Base-by-base conservation (phyloP, 2,329 filamentous ascomycete genomes). In the Epichloe baconii region DNA sequence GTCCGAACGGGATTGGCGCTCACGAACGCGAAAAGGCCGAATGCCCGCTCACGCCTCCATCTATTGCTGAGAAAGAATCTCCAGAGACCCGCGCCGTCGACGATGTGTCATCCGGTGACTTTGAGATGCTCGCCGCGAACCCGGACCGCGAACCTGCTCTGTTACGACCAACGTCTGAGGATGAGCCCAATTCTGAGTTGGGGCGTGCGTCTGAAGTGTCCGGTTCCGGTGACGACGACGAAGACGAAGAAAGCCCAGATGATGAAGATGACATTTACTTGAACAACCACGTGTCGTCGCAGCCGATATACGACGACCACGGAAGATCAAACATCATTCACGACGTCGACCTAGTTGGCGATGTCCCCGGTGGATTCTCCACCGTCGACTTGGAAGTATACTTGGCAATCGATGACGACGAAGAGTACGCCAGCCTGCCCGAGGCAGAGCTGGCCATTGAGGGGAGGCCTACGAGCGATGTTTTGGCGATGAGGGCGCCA, bases 361-460 rank as follows among this genome's bases (percentile, higher is more conserved):
- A 57, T 1, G 40, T 48, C 2, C 23, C 53, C 17, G 38, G 47
- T 1, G 48, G 31, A 0, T 37, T 44, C 3, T 19, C 42, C 1
- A 44, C 51, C 2, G 57, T 63, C 19, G 64, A 67, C 43, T 52
- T 68, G 14, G 62, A 66, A 34, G 55, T 67, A 0, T 67, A 59
- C 35, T 31, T 65, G 1, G 59, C 57, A 1, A 51, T 61, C 2
- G 57, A 63, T 14, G 60, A 62, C 15, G 56, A 61, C 0, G 61
- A 65, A 0, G 15, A 47, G 3, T 35, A 56, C 1, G 54, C 54
- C 0, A 50, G 59, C 14, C 46, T 68, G 11, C 65, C 62, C 0
- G 60, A 63, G 47, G 51, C 61, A 36, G 65, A 68, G 48, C 44
- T 68, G 15, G 56, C 56, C 1, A 47, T 68, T 3, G 63, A 68